Conservation (phyloP, 495 filamentous ascomycete genomes). For the Hamigera avellanea region DNA sequence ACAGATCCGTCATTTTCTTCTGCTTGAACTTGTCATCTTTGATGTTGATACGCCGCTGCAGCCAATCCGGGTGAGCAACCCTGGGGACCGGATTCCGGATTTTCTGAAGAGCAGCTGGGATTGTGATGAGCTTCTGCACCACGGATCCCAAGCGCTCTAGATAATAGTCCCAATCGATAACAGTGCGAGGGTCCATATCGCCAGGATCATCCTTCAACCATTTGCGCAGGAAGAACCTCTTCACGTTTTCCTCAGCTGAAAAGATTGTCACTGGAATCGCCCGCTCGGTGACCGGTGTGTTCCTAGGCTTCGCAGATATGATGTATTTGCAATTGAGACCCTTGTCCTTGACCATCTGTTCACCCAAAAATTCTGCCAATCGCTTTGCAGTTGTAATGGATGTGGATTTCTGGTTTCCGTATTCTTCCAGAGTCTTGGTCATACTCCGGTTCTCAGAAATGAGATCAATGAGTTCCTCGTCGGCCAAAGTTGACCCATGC, state of each 20-base stretch:
- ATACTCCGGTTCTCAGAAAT: conserved; percentile 99
- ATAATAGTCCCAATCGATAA: conserved; percentile 97
- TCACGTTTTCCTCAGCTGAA: conserved; percentile 78
- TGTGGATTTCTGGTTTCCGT: conserved; percentile 89
- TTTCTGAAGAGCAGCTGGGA: conserved; percentile 92
- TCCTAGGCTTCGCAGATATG: conserved; percentile 76
- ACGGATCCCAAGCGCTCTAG: conserved; percentile 88
- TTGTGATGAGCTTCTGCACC: conserved; percentile 97
- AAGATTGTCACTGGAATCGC: conserved; percentile 96
- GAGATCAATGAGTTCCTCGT: conserved; percentile 95
- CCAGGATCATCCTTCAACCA: conserved; percentile 92
- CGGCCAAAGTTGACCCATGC: conserved; percentile 75
- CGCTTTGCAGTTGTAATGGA: conserved; percentile 97
- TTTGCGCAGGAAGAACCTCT: conserved; percentile 81
- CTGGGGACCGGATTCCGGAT: conserved; percentile 87
- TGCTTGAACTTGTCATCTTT: conserved; percentile 98
- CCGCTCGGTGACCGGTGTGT: conserved; percentile 86
- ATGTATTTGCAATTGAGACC: conserved; percentile 99
- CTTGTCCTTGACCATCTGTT: conserved; percentile 99
- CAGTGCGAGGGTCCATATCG: conserved; percentile 77
- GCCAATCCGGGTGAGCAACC: conserved; percentile 91
- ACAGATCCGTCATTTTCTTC: conserved; percentile 95
- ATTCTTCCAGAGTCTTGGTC: conserved; percentile 92
- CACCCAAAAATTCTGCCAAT: conserved; percentile 88
- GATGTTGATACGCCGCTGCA: conserved; percentile 81